Conservation (phyloP, 208 protist species). For the Phytomonas sp. region DNA sequence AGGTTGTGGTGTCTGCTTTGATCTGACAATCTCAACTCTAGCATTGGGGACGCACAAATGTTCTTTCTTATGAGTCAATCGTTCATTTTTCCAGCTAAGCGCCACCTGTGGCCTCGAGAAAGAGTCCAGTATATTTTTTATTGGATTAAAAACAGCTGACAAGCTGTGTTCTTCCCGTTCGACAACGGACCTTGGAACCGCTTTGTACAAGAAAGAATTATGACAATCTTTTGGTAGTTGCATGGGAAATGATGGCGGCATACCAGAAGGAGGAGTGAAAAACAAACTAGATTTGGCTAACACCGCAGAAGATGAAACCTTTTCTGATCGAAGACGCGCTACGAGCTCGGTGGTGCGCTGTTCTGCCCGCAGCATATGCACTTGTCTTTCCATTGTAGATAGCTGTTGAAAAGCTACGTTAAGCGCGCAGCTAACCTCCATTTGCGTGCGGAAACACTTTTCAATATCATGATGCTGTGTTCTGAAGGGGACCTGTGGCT, state of each 20-base stretch:
- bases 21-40: not conserved
- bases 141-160: not conserved
- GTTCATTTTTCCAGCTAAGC: not conserved
- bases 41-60: not conserved
- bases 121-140: not conserved
- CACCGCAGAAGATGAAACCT: not conserved
- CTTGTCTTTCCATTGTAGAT: slow-evolving; percentile 18
- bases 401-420: slow-evolving; percentile 23
- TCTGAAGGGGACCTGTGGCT: slow-evolving; percentile 22
- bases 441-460: slow-evolving; percentile 48
- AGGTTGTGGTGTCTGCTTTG: not conserved
- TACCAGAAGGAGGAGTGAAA: not conserved
- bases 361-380: slow-evolving; percentile 26
- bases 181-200: not conserved
- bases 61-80: not conserved
- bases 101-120: not conserved
- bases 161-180: not conserved
- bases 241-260: not conserved
- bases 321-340: slow-evolving; percentile 15
- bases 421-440: slow-evolving; percentile 50
- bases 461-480: slow-evolving; percentile 33
- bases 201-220: not conserved
- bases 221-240: not conserved
- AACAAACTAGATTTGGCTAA: not conserved
- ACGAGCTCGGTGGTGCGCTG: slow-evolving; percentile 24